Conservation (phyloP, 1,284 basidiomycete genomes). For the Clitocybe nebularis region DNA sequence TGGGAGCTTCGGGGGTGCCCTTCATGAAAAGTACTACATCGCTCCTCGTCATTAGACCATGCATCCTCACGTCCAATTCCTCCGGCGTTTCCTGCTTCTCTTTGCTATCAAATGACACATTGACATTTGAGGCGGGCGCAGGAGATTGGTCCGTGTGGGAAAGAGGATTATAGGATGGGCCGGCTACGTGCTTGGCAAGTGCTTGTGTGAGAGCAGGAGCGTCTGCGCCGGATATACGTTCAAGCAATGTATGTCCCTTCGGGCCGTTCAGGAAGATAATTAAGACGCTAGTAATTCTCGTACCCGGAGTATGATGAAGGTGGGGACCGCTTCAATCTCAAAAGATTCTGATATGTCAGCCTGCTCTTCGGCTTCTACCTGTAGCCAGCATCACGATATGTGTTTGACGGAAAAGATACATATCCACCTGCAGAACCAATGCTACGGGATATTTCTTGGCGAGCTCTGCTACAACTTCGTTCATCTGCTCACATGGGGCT, state of each 20-base stretch:
- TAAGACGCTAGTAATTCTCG: slow-evolving; percentile 18
- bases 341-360: slow-evolving; percentile 93
- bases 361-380: slow-evolving; percentile 91
- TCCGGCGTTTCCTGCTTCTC: slow-evolving; percentile 59
- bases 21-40: slow-evolving; percentile 97
- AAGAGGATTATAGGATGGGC: slow-evolving; percentile 33
- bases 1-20: slow-evolving; percentile 80
- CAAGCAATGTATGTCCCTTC: slow-evolving; percentile 91
- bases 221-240: slow-evolving; percentile 82
- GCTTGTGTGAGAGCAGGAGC: slow-evolving; percentile 63
- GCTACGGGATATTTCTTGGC: slow-evolving; percentile 68
- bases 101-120: slow-evolving; percentile 17
- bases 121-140: slow-evolving; percentile 32
- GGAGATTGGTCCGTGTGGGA: slow-evolving; percentile 40
- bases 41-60: slow-evolving; percentile 64
- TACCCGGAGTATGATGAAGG: slow-evolving; percentile 82
- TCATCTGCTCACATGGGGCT: slow-evolving; percentile 86
- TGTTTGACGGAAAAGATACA: neutral
- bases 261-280: slow-evolving; percentile 35
- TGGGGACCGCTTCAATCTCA: slow-evolving; percentile 87
- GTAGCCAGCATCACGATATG: neutral
- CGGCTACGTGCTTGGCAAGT: slow-evolving; percentile 51
- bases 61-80: slow-evolving; percentile 62
- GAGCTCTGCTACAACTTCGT: slow-evolving; percentile 67
- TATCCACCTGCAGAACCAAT: slow-evolving; percentile 71